Conservation (phyloP, 164 flowering plant genomes). For the Liriodendron chinense region DNA sequence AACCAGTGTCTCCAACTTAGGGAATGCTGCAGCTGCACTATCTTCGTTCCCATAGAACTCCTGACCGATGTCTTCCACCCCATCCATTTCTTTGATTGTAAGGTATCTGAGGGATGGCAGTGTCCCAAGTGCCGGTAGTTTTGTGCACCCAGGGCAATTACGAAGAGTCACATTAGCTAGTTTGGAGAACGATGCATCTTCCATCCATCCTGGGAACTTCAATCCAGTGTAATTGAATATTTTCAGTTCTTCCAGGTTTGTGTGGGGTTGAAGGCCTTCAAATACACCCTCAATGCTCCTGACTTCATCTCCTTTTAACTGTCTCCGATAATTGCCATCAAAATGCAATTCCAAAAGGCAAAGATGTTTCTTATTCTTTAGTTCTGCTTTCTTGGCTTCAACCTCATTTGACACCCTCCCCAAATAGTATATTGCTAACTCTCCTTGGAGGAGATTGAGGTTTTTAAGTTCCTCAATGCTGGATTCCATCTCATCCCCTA, state of each 20-base stretch:
- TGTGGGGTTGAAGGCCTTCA: background rate
- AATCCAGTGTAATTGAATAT: background rate
- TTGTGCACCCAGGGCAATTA: background rate
- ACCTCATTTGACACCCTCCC: background rate
- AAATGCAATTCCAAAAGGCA: background rate
- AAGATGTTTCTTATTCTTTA: background rate
- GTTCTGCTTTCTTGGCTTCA: conserved; percentile 1
- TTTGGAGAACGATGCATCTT: background rate
- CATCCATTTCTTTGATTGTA: background rate
- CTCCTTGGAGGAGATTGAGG: too few relatives aligned
- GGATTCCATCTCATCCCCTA: too few relatives aligned
- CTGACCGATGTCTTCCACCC: background rate
- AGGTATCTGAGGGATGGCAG: conserved; percentile 2
- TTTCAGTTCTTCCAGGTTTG: background rate
- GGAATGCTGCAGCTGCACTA: conserved; percentile 2
- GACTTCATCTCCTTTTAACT: background rate
- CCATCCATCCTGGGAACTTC: conserved; percentile 4
- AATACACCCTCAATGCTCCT: too few relatives aligned
- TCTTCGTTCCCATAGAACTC: background rate
- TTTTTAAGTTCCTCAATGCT: too few relatives aligned
- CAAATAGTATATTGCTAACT: too few relatives aligned
- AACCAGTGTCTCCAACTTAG: background rate
- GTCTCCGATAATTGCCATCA: background rate
- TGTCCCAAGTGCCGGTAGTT: conserved; percentile 6
- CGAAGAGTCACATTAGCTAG: background rate